Conservation (phyloP, 352 stramenopile species). For the Phytophthora fragariae region DNA sequence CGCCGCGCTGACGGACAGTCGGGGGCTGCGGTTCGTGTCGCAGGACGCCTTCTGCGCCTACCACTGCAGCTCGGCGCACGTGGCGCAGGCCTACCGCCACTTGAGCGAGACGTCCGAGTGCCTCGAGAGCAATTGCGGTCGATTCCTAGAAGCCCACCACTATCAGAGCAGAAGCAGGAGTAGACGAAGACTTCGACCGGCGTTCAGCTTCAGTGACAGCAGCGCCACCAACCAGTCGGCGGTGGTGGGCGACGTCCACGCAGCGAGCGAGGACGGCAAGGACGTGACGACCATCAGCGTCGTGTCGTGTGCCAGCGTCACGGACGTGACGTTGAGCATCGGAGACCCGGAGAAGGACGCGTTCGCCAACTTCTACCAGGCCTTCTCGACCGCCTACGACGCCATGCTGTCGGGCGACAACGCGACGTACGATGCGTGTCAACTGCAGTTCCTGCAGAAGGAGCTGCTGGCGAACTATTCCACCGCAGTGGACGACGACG, state of each 20-base stretch:
- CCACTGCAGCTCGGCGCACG: slow-evolving; percentile 66
- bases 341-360: slow-evolving; percentile 51
- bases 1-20: slow-evolving; percentile 33
- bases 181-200: slow-evolving; percentile 28
- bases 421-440: slow-evolving; percentile 65
- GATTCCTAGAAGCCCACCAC: slow-evolving; percentile 25
- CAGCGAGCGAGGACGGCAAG: slow-evolving; percentile 47
- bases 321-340: slow-evolving; percentile 55
- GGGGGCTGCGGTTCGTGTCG: slow-evolving; percentile 58
- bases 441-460: slow-evolving; percentile 74
- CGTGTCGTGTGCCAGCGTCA: slow-evolving; percentile 50
- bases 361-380: slow-evolving; percentile 63
- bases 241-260: slow-evolving; percentile 43
- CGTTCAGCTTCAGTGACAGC: slow-evolving; percentile 38
- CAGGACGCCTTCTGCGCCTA: slow-evolving; percentile 61
- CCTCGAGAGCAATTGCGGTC: slow-evolving; percentile 34
- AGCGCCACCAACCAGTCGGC: slow-evolving; percentile 16
- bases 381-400: slow-evolving; percentile 69
- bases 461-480: slow-evolving; percentile 57
- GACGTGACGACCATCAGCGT: slow-evolving; percentile 64
- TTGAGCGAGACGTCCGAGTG: slow-evolving; percentile 51
- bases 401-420: slow-evolving; percentile 62
- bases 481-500: slow-evolving; percentile 24
- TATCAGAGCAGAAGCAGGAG: neutral
- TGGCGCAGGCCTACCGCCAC: slow-evolving; percentile 49